phyloP scores from a whole-genome alignment of 768 basidiomycete species.

The Tubosaeta sp. region DNA sequence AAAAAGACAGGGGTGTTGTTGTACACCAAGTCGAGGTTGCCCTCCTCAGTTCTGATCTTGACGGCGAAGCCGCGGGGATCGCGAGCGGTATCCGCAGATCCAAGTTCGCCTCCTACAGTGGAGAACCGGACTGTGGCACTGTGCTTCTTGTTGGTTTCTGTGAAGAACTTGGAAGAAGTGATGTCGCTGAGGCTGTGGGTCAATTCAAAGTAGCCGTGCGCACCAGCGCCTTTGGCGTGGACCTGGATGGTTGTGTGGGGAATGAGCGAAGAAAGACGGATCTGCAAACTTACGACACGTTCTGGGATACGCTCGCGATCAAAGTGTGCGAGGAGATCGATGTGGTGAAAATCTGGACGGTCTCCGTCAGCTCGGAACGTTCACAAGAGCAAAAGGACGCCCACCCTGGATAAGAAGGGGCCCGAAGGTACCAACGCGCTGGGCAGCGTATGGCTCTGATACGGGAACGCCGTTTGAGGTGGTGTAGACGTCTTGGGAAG shows the following conservation, averaged over 20 bases:
- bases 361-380: conserved; percentile 13
- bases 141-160: conserved; percentile 61
- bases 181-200: conserved; percentile 84
- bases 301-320: conserved; percentile 96
- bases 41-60: conserved; percentile 86
- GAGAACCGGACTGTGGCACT: conserved; percentile 84
- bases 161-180: conserved; percentile 67
- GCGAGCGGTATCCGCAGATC: conserved; percentile 88
- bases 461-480: conserved; percentile 82
- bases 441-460: conserved; percentile 70
- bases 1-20: conserved; percentile 93
- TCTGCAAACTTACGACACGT: conserved; percentile 61
- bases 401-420: conserved; percentile 87
- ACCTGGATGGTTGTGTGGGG: conserved; percentile 47
- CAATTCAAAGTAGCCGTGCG: conserved; percentile 90
- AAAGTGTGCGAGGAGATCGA: conserved; percentile 88
- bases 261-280: neutral
- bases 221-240: conserved; percentile 90
- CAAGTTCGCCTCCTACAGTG: conserved; percentile 86
- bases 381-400: conserved; percentile 12
- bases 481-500: conserved; percentile 74
- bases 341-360: conserved; percentile 73
- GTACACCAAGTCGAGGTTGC: conserved; percentile 90
- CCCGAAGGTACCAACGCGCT: conserved; percentile 69
- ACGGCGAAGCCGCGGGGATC: conserved; percentile 92